Base-by-base conservation (phyloP, 441 rosid species). In the Euphorbia neoarborescens region DNA sequence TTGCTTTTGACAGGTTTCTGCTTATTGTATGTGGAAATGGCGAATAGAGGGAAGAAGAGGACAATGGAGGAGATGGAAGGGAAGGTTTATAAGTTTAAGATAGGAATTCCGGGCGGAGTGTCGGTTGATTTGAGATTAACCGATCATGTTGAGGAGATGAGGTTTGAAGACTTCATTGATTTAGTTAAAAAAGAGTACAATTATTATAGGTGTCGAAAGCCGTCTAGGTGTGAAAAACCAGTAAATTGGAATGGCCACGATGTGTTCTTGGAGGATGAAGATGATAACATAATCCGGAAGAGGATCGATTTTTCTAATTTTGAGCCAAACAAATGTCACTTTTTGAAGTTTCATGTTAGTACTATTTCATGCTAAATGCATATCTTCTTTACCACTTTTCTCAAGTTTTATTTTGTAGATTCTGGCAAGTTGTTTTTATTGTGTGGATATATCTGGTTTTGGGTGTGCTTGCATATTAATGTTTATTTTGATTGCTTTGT, bases 311-410 rank as follows among this genome's bases (percentile, higher is more conserved):
- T 89, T 5, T 54, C 13, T 9, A 38, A 34, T 54, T 88, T 83
- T 73, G 73, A 78, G 71, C 84, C 82, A 1, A 50, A 78, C 22
- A 53, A 73, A 60, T 77, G 85, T 62, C 82, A 90, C 68, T 74
- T 85, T 40, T 38, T 90, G 50, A 77, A 71, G 40, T 86, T 90
- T 51, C 62, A 79, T 77, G 92, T 90, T 70, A 84, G 91, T 84
- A 24, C 15, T 73, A 50, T 2, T 0, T 73, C 4, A 13, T 22
- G 25, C 22, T 12, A 35, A n/a, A 8, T 54, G 54, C 30, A 24
- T 51, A 25, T 19, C 3, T n/a, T n/a, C 57, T 51, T 63, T 68
- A n/a, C 20, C 0, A 22, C 44, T 40, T 24, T n/a, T 10, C 15
- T 11, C 30, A 8, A 51, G 46, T 53, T 35, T 12, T 37, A 7